Conservation (phyloP, 1,139 yeast species). For the Taiozyma onychis region DNA sequence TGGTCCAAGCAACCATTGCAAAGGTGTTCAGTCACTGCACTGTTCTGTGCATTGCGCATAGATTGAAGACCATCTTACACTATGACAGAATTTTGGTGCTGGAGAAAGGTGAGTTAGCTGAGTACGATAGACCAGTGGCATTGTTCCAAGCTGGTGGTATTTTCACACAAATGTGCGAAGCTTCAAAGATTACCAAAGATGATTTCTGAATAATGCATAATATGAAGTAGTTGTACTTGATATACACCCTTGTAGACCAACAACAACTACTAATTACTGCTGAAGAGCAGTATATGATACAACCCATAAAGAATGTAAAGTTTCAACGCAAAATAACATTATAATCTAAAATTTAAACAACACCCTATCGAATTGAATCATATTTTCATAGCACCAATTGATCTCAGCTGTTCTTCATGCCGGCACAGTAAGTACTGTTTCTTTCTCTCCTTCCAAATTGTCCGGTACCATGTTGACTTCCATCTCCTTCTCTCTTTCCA, state of each 20-base stretch:
- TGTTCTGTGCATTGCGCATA: conserved; percentile 71
- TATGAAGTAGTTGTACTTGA: not conserved
- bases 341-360: too few relatives aligned
- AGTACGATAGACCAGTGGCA: conserved; percentile 47
- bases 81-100: conserved; percentile 61
- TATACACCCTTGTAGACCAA: not conserved
- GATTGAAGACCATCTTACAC: conserved; percentile 57
- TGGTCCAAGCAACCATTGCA: conserved; percentile 57
- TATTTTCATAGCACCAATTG: too few relatives aligned
- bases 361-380: too few relatives aligned
- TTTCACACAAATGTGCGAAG: conserved; percentile 55
- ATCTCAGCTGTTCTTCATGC: not conserved
- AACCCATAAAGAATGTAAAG: too few relatives aligned
- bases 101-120: conserved; percentile 54
- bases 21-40: conserved; percentile 59
- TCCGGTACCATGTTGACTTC: not conserved
- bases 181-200: conserved; percentile 39
- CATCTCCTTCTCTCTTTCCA: not conserved
- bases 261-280: not conserved
- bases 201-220: conserved; percentile 21
- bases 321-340: too few relatives aligned
- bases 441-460: not conserved
- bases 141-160: conserved; percentile 40
- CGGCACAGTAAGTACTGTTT: not conserved
- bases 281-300: too few relatives aligned